Base-by-base conservation (phyloP, 2,329 filamentous ascomycete genomes). In the Nannizzia gypsea region DNA sequence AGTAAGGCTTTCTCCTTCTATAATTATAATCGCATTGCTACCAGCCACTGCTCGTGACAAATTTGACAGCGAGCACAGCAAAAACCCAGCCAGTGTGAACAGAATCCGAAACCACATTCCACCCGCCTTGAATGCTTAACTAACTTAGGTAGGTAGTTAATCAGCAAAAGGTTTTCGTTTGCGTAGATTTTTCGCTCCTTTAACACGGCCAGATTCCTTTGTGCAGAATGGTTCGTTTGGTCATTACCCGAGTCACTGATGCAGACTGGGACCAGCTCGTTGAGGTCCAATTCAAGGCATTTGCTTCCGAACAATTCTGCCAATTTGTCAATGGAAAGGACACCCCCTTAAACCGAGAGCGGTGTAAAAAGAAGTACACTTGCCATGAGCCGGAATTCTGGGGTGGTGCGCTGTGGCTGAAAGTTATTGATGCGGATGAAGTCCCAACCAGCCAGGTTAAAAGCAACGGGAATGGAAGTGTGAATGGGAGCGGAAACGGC, bases 221-320 rank as follows among this genome's bases (percentile, higher is more conserved):
- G 20, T 13, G 22, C 15, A 6, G 3, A 13, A 64, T 64, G 62
- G 58, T 13, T 6, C 59, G 46, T 11, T 38, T 58, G n/a, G 20
- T 60, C 15, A 40, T 64, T 8, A 55, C 59, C 13, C 50, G 38
- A 40, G 42, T 64, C 31, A 57, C 58, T 26, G 52, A 61, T 38
- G 40, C 50, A 22, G 63, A 64, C 36, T 64, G 63, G 63, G 52
- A 60, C n/a, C 57, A 63, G 46, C 34, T 64, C n/a, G 46, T 61
- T 22, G 38, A 61, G 31, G 34, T 59, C 13, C 57, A 61, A 50
- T 64, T 61, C 48, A 58, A 46, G 15, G 57, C 63, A 11, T 64
- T 63, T 42, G 34, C 57, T 1, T 24, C 58, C 11, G 63, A 64
- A 57, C 31, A 31, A 15, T 64, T 63, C 36, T 61, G 56, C 34